Evolutionary conservation across 1,139 yeast species (phyloP), one percentile per base, ranked within the genome.

Genomic region (Magnusiomyces suaveolens): DNA sequence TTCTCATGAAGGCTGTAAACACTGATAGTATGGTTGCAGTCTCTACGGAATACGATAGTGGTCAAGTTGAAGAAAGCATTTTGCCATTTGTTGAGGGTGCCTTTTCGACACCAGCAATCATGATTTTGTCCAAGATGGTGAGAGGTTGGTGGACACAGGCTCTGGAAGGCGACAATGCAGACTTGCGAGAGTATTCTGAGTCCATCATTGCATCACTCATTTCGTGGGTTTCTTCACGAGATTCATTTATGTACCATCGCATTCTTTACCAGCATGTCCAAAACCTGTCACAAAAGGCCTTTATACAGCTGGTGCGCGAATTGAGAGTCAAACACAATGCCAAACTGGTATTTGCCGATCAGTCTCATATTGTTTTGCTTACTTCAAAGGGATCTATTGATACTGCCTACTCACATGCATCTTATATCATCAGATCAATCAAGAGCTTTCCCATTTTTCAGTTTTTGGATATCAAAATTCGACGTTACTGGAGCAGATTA

Each of bases 131-230:
- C 64, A 69, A 77, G 2, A 74, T 92, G 79, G 85, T 94, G 8
- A 87, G 84, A 63, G 82, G 78, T 46, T 88, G 97, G 96, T 92
- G 97, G 97, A 95, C 88, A 65, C 87, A 83, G 64, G 97, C 97
- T 0, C 71, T 87, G 55, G 74, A 75, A 36, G 81, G 81, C 57
- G 79, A 85, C 60, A 64, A 74, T 10, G 82, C 83, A 60, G 97
- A 97, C 0, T 20, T 32, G 12, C 26, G 24, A 14, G 32, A 18
- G 2, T 48, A 33, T 38, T 48, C 51, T 3, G 98, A 92, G 67
- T 74, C 87, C 1, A 79, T 92, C 79, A 84, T 92, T 63, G 87
- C 87, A 63, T 79, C 83, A 44, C 82, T 92, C 66, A 86, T 88
- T 1, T 76, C 84, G 2, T 92, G 99, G 99, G 87, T 89, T 24